Evolutionary conservation across 352 stramenopile genomes (phyloP).

Genomic region (Aphanomyces invadans): DNA sequence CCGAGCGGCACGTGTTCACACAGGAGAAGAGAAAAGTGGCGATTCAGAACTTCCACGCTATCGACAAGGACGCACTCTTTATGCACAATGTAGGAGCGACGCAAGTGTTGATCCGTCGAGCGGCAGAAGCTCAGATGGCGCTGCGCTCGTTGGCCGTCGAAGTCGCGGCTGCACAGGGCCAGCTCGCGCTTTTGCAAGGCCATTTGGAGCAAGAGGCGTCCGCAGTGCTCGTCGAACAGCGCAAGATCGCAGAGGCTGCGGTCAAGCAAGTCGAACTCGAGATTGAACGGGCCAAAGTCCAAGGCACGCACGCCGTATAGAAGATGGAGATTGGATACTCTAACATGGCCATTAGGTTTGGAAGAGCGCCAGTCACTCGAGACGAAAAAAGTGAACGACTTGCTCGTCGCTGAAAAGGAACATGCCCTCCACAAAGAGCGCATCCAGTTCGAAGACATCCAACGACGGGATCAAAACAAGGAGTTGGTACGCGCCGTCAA

Average conservation of each 20-base stretch:
- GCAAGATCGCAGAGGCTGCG: conserved; percentile 46
- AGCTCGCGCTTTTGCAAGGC: conserved; percentile 36
- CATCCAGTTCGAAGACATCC: conserved; percentile 37
- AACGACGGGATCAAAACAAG: conserved; percentile 43
- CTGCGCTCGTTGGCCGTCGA: conserved; percentile 31
- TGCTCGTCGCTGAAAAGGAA: conserved; percentile 42
- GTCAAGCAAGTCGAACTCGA: conserved; percentile 30
- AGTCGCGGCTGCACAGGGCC: conserved; percentile 31
- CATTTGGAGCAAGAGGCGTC: conserved; percentile 61
- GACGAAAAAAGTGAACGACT: conserved; percentile 37
- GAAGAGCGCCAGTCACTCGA: conserved; percentile 52
- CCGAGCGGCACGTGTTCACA: conserved; percentile 23
- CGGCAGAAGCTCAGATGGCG: conserved; percentile 26
- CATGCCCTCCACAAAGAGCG: conserved; percentile 44
- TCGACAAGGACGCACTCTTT: conserved; percentile 87
- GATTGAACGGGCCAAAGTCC: conserved; percentile 36
- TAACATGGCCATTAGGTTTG: conserved; percentile 22
- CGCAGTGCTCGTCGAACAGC: conserved; percentile 50
- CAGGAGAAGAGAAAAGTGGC: conserved; percentile 46
- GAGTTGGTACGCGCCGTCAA: conserved; percentile 34
- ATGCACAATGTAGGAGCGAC: conserved; percentile 88
- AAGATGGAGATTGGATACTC: not conserved
- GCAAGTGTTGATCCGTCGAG: conserved; percentile 64
- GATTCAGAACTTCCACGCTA: conserved; percentile 73
- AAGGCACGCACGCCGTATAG: conserved; percentile 25